Evolutionary conservation across 306 rosid genomes (phyloP).

Genomic region (Elaeagnus macrophylla): DNA sequence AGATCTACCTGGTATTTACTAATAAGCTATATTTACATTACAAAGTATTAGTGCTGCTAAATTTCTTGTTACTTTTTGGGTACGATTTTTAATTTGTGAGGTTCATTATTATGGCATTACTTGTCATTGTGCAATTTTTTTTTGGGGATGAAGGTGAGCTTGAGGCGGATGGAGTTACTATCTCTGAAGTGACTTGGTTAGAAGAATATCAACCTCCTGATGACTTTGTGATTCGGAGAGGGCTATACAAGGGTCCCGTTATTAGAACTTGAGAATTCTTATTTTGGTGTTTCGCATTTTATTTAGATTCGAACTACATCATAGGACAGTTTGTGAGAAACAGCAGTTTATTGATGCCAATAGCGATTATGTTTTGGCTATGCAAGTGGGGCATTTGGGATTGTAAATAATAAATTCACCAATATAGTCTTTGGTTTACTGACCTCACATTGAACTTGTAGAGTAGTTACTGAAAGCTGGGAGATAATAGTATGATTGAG

Average conservation of each 20-base stretch:
- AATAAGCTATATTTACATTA: neutral
- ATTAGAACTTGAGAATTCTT: conserved; percentile 59
- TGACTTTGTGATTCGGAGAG: conserved; percentile 79
- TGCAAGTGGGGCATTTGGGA: conserved; percentile 38
- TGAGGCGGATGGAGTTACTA: conserved; percentile 42
- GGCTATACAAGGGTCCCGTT: conserved; percentile 85
- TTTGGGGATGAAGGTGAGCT: conserved; percentile 34
- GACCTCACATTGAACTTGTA: conserved; percentile 28
- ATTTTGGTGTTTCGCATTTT: conserved; percentile 24
- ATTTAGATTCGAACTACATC: conserved; percentile 26
- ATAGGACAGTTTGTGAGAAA: conserved; percentile 38
- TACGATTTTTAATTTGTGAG: neutral
- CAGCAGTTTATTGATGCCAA: conserved; percentile 33
- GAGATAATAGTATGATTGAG: conserved; percentile 13
- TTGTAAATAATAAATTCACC: conserved; percentile 45
- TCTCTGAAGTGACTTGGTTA: conserved; percentile 61
- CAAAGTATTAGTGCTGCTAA: neutral
- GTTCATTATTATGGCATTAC: neutral
- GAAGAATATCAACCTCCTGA: conserved; percentile 87
- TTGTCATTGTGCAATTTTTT: conserved; percentile 1
- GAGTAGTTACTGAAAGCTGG: conserved; percentile 26
- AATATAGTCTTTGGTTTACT: conserved; percentile 18
- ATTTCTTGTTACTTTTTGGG: neutral
- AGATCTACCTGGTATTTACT: conserved; percentile 63
- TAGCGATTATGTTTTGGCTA: conserved; percentile 40